Percentiles rank a stretch among this genome's conserved stretches.
Conservation (phyloP, 192 early-diverging fungal species). For the Chytriomyces sp. region DNA sequence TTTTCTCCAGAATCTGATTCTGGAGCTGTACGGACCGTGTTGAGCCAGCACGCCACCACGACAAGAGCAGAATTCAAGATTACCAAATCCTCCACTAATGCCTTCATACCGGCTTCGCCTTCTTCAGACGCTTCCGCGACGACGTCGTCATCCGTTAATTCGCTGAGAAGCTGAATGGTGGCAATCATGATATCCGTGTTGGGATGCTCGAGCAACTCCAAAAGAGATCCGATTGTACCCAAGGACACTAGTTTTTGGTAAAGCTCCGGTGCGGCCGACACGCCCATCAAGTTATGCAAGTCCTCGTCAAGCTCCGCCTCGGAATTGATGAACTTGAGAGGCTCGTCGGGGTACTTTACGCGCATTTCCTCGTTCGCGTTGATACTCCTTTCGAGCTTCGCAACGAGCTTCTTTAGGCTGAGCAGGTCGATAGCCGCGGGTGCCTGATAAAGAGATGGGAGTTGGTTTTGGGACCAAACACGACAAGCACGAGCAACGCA, state of each 20-base stretch:
- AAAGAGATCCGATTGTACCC: slow-evolving; percentile 62
- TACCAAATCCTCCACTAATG: slow-evolving; percentile 71
- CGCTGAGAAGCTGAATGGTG: slow-evolving; percentile 83
- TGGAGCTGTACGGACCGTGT: slow-evolving; percentile 39
- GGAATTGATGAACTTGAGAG: slow-evolving; percentile 87
- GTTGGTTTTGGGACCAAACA: background rate
- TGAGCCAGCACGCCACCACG: background rate
- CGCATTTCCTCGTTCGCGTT: slow-evolving; percentile 87
- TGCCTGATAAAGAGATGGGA: slow-evolving; percentile 21
- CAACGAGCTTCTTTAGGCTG: slow-evolving; percentile 73
- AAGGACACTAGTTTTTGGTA: slow-evolving; percentile 76
- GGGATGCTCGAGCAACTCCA: slow-evolving; percentile 84
- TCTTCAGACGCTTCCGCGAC: slow-evolving; percentile 57
- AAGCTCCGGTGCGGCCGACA: slow-evolving; percentile 79
- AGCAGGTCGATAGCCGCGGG: slow-evolving; percentile 66
- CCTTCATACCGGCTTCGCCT: slow-evolving; percentile 64
- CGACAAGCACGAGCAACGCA: slow-evolving; percentile 23
- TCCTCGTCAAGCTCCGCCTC: slow-evolving; percentile 94
- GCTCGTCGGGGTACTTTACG: slow-evolving; percentile 74
- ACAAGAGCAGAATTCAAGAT: background rate
- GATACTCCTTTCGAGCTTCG: slow-evolving; percentile 83
- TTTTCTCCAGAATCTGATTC: slow-evolving; percentile 69
- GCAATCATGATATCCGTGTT: slow-evolving; percentile 92
- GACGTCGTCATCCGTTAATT: slow-evolving; percentile 90
- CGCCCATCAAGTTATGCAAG: slow-evolving; percentile 71